Percentiles rank a stretch among this genome's conserved stretches.
Evolutionary conservation across 495 filamentous ascomycete species (phyloP).

Genomic region (Choiromyces venosus): DNA sequence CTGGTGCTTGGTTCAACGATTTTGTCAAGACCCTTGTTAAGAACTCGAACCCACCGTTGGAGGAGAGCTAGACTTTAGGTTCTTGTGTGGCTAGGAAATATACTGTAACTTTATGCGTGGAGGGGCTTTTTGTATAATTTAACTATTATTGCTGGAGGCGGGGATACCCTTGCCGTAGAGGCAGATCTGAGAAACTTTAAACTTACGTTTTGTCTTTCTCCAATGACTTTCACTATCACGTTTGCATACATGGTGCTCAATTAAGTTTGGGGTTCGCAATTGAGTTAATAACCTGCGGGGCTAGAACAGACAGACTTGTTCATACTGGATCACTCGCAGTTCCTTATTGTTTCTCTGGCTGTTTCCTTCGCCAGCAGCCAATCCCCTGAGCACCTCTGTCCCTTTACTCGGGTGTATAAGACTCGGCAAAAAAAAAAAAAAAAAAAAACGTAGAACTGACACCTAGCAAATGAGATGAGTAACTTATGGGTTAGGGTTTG

Average conservation of each 20-base stretch:
- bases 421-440: not conserved
- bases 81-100: not conserved
- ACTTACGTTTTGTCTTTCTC: not conserved
- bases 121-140: too few species aligned
- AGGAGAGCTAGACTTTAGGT: conserved; percentile 4
- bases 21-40: conserved; percentile 50
- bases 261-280: not conserved
- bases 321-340: not conserved
- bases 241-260: not conserved
- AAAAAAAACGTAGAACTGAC: not conserved
- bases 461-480: not conserved
- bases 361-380: not conserved
- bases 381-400: not conserved
- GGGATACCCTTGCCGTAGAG: not conserved
- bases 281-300: not conserved
- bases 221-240: not conserved
- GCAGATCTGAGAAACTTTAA: not conserved
- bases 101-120: not conserved
- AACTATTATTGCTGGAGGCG: not conserved
- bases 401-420: not conserved
- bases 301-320: not conserved
- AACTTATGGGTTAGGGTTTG: not conserved
- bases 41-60: conserved; percentile 47
- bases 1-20: conserved; percentile 56
- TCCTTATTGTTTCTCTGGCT: not conserved